A percentile compares a stretch with the other conserved stretches of the same genome.
Evolutionary conservation across 1,139 yeast species (phyloP).

Genomic region (Geotrichum candidum): DNA sequence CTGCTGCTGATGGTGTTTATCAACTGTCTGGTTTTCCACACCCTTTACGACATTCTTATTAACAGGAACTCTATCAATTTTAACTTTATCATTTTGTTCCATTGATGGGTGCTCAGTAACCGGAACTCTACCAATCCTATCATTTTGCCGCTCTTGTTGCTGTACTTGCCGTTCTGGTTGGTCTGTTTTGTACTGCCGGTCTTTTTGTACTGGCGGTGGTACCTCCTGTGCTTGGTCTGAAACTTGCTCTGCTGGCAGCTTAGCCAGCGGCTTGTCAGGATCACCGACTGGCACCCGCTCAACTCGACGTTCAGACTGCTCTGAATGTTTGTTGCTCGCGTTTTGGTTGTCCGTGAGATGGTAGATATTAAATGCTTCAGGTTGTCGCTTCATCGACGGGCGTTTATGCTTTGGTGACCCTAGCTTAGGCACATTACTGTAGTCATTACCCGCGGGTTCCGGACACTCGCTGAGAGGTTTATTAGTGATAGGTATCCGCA

Average conservation of each 20-base stretch:
- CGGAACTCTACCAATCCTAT: background rate
- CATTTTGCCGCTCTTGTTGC: background rate
- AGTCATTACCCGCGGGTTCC: constrained; percentile 13
- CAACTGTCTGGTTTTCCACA: background rate
- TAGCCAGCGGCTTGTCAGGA: background rate
- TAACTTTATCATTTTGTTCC: background rate
- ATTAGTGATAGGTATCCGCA: constrained; percentile 9
- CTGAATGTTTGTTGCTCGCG: background rate
- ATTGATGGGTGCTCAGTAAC: background rate
- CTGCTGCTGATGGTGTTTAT: background rate
- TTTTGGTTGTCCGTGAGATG: background rate
- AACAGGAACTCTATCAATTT: background rate
- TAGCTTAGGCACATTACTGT: constrained; percentile 14
- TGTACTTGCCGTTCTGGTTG: background rate
- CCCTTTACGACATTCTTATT: background rate
- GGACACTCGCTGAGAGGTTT: constrained; percentile 12
- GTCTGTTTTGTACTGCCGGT: background rate
- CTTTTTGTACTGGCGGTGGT: background rate
- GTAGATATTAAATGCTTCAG: background rate
- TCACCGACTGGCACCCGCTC: background rate
- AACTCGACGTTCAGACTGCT: background rate
- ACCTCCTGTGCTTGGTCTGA: background rate
- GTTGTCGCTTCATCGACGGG: constrained; percentile 9
- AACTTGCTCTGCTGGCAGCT: background rate
- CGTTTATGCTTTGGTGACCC: constrained; percentile 2